A percentile compares a stretch with the other conserved stretches of the same genome.
Conservation (phyloP, 2,329 filamentous ascomycete genomes). For the Pseudogymnoascus sp. region DNA sequence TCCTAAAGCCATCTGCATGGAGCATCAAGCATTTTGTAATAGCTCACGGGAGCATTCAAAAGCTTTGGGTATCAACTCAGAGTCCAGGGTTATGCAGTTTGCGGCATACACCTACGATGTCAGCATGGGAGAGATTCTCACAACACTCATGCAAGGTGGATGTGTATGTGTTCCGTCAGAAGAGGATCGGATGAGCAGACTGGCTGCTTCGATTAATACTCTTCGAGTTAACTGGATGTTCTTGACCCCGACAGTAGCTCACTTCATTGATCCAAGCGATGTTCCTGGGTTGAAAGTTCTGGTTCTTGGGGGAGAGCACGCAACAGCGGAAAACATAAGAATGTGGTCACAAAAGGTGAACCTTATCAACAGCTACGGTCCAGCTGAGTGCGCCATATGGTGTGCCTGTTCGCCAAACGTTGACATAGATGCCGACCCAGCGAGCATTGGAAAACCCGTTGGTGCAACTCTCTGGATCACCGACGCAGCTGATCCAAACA, state of each 20-base stretch:
- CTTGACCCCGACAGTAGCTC: constrained; percentile 50
- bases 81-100: constrained; percentile 32
- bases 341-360: constrained; percentile 30
- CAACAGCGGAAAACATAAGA: constrained; percentile 45
- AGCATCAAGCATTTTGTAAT: constrained; percentile 18
- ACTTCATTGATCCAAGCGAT: constrained; percentile 77
- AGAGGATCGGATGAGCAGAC: constrained; percentile 59
- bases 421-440: background rate
- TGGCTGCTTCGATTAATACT: constrained; percentile 52
- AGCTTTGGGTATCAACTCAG: constrained; percentile 29
- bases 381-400: constrained; percentile 70
- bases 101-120: constrained; percentile 11
- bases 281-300: constrained; percentile 59
- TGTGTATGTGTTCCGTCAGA: constrained; percentile 58
- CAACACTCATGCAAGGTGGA: constrained; percentile 8
- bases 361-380: constrained; percentile 55
- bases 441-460: constrained; percentile 4
- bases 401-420: constrained; percentile 14
- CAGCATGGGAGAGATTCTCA: constrained; percentile 8
- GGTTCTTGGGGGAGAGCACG: constrained; percentile 86
- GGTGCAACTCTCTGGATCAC: constrained; percentile 29
- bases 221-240: constrained; percentile 41
- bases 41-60: constrained; percentile 16
- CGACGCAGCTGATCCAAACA: background rate
- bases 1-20: constrained; percentile 39